These are phyloP conservation scores for Pyrenophora teres DNA, from an alignment of 2,329 filamentous ascomycete species.

Conservation along the genomic window DNA sequence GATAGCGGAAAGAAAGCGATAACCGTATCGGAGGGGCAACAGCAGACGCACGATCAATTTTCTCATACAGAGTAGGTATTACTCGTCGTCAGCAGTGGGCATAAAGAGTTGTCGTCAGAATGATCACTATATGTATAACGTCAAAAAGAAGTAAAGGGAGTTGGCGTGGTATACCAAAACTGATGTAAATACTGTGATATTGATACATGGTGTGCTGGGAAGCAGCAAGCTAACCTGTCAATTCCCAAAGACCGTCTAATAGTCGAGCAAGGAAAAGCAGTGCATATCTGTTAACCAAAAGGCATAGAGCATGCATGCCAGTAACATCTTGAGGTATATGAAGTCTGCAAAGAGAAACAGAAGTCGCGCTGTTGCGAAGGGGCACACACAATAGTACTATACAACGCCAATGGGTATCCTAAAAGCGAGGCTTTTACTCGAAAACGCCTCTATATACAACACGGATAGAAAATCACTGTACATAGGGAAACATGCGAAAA, in stretches of 20 bases:
- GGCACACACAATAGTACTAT: slow-evolving; percentile 9
- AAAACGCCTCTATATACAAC: slow-evolving; percentile 23
- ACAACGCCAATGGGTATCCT: slow-evolving; percentile 36
- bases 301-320: neutral
- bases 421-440: slow-evolving; percentile 26
- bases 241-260: slow-evolving; percentile 18
- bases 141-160: no score
- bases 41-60: no score
- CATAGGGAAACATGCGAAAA: neutral
- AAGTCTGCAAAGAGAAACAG: neutral
- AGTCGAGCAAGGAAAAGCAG: slow-evolving; percentile 5
- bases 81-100: no score
- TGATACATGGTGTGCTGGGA: slow-evolving; percentile 9
- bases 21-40: slow-evolving; percentile 13
- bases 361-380: neutral
- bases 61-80: no score
- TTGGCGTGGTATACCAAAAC: no score
- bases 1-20: no score
- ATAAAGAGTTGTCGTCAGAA: no score
- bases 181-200: neutral
- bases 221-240: slow-evolving; percentile 1
- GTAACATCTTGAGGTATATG: neutral
- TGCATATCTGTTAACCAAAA: neutral
- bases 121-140: no score
- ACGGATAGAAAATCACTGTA: neutral